Base-by-base conservation (phyloP, 345 rosid genomes). In the Lagerstroemia speciosa region DNA sequence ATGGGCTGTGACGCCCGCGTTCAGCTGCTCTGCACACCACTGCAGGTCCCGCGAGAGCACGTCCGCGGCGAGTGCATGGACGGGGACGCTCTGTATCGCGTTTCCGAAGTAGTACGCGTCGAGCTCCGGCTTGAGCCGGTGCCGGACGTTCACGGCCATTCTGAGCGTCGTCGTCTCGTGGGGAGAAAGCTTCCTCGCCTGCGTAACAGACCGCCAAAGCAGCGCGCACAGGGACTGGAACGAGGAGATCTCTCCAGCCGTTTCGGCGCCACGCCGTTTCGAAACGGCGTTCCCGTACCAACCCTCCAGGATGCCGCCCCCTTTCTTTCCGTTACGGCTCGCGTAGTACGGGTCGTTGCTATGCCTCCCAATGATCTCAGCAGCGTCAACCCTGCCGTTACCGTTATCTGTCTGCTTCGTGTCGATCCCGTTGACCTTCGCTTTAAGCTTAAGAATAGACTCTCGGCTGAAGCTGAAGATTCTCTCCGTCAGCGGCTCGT, bases 1-100 rank as follows among this genome's bases (percentile, higher is more conserved):
- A 11, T 83, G 93, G 66, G 73, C 74, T 26, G 75, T 73, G 67
- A 91, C 87, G 0, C 80, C 77, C 64, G 78, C 71, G 43, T 86
- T 90, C 26, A 88, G 17, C 71, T 68, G 73, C 85, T 85, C 78
- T 36, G 94, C 97, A 20, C 86, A 85, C 89, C 86, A 87, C 33
- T 32, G 30, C 50, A 65, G 67, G 33, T 38, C 52, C 31, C 12
- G 67, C 50, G 67, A 65, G 50, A 65, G 74, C 46, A 91, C 61
- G 32, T 84, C 87, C 26, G 89, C 91, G 0, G 81, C 90, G 29
- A 80, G 76, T 6, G 84, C 62, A 53, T 66, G 67, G 2, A 79
- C 78, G 67, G 75, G 67, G 41, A 84, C 33, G 2, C 85, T 38
- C 36, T 71, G 74, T 32, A 87, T 52, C 1, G 79, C 72, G 77